Evolutionary conservation across 1,284 basidiomycete species (phyloP).

Genomic region (Athelia psychrophila): DNA sequence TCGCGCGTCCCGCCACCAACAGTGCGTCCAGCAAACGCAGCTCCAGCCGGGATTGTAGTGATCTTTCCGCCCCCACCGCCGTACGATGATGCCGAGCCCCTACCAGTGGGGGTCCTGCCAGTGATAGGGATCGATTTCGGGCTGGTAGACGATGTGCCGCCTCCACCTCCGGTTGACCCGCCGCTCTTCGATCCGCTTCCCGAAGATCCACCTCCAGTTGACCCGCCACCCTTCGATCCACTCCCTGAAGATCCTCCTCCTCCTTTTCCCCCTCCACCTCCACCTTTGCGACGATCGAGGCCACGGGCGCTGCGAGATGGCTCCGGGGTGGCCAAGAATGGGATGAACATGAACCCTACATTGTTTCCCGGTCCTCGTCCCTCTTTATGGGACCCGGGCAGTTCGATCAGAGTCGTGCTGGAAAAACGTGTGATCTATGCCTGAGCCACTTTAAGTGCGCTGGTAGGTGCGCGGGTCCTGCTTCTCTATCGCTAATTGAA

Average conservation of each 20-base stretch:
- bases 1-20: conserved; percentile 38
- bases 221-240: background rate
- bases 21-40: conserved; percentile 37
- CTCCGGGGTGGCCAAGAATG: background rate
- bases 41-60: conserved; percentile 35
- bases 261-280: background rate
- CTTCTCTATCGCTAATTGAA: too few relatives aligned
- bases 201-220: too few relatives aligned
- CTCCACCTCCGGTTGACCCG: too few relatives aligned
- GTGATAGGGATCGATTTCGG: too few relatives aligned
- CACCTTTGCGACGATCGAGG: background rate
- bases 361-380: too few relatives aligned
- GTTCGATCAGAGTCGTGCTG: too few relatives aligned
- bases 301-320: background rate
- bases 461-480: too few relatives aligned
- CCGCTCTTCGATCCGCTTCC: too few relatives aligned
- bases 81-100: conserved; percentile 11
- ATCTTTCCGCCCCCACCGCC: conserved; percentile 33
- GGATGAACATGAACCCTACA: background rate
- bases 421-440: too few relatives aligned
- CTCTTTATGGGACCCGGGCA: too few relatives aligned
- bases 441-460: too few relatives aligned
- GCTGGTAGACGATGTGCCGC: background rate
- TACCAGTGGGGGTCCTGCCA: background rate
- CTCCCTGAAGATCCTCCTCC: background rate